Percentiles rank a stretch among this genome's conserved stretches.
Evolutionary conservation across 306 rosid genomes (phyloP).

Genomic region (Acacia crassicarpa): DNA sequence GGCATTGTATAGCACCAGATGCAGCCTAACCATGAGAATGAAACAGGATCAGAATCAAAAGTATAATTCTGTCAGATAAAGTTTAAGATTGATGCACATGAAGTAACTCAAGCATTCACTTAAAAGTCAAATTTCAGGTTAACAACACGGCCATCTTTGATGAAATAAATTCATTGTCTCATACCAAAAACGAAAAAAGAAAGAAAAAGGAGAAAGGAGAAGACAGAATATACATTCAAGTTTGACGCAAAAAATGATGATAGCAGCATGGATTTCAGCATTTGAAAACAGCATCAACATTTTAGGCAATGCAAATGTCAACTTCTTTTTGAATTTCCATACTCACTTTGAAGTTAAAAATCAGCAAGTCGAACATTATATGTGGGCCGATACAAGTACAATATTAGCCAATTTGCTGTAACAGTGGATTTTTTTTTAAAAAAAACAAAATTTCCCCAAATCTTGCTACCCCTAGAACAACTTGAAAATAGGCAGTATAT

Average conservation of each 20-base stretch:
- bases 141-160: background rate
- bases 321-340: background rate
- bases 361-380: background rate
- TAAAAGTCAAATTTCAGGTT: background rate
- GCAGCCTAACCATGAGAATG: slow-evolving; percentile 65
- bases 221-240: background rate
- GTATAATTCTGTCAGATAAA: slow-evolving; percentile 8
- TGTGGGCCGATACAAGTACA: background rate
- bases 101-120: background rate
- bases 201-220: background rate
- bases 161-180: background rate
- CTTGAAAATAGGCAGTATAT: background rate
- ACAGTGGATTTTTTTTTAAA: background rate
- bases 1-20: slow-evolving; percentile 98
- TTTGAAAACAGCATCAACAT: background rate
- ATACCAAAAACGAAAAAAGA: background rate
- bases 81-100: background rate
- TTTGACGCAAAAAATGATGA: slow-evolving; percentile 11
- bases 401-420: background rate
- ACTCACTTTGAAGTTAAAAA: slow-evolving; percentile 7
- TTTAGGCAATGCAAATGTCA: background rate
- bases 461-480: background rate
- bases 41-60: slow-evolving; percentile 14
- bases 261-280: slow-evolving; percentile 7
- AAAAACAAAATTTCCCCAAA: too few relatives aligned